A percentile compares a stretch with the other conserved stretches of the same genome.
Conservation (phyloP, 1,139 yeast genomes). For the Yamadazyma epiphylla region DNA sequence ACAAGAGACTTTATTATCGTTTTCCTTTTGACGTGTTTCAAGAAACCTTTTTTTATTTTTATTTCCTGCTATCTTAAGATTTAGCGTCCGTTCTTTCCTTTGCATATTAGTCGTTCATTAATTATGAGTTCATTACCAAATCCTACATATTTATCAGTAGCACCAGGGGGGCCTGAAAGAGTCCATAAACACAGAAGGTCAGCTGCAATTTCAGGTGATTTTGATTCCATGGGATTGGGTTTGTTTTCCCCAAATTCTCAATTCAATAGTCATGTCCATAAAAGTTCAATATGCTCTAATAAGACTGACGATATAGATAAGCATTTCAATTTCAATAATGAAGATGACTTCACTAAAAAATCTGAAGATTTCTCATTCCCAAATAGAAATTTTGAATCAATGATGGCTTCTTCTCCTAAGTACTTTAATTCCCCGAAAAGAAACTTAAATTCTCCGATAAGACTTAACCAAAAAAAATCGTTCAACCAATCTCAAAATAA, state of each 20-base stretch:
- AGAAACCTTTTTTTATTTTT: background rate
- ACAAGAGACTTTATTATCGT: too few species aligned
- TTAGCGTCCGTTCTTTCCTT: too few species aligned
- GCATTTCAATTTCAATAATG: slow-evolving; percentile 30
- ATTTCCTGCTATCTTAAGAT: slow-evolving; percentile 1
- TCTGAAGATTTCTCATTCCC: slow-evolving; percentile 32
- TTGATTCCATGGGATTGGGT: slow-evolving; percentile 47
- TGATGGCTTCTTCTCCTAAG: slow-evolving; percentile 18
- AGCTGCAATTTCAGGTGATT: slow-evolving; percentile 72
- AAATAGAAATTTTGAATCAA: slow-evolving; percentile 12
- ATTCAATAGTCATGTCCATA: slow-evolving; percentile 3
- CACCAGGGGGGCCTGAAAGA: slow-evolving; percentile 19
- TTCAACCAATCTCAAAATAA: background rate
- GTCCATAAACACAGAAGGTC: slow-evolving; percentile 67
- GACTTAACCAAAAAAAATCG: slow-evolving; percentile 20
- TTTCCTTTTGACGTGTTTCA: too few species aligned
- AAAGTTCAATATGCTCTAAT: slow-evolving; percentile 6
- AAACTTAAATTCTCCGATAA: slow-evolving; percentile 36
- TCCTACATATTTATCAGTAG: slow-evolving; percentile 24
- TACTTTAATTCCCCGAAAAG: slow-evolving; percentile 7
- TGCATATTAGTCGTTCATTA: too few species aligned
- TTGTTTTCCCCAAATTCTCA: slow-evolving; percentile 26
- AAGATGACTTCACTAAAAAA: slow-evolving; percentile 30
- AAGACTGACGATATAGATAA: slow-evolving; percentile 18
- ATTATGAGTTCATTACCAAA: slow-evolving; percentile 14